Evolutionary conservation across 768 basidiomycete genomes (phyloP), one percentile per base, ranked within the genome.

Genomic region (Boletus pseudo-olivaceus): DNA sequence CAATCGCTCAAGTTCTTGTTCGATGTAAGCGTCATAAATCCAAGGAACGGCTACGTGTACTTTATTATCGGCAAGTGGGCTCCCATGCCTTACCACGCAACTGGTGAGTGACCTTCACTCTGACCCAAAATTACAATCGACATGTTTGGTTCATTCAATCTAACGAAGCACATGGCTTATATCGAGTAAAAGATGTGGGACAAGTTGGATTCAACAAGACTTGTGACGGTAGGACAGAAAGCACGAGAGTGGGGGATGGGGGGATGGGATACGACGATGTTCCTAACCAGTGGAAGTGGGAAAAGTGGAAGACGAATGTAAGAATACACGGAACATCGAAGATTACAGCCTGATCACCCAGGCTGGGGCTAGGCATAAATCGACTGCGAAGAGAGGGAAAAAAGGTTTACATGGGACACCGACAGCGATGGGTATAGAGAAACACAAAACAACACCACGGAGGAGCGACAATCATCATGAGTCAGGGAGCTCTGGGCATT

Each of bases 191-290:
- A 41, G 50, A 61, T 35, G 32, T 30, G 15, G 5, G 20, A 23
- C 10, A 34, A 29, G 37, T 46, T 39, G 47, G 41, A 39, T 47
- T 50, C 56, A 55, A 40, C 27, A 47, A 44, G 40, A 40, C 27
- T 29, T 23, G 20, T 47, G 4, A 37, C 20, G 20, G 15, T 33
- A 5, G 30, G 9, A 20, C 14, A 17, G 7, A 40, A 51, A 20
- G 27, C 9, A 42, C 53, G 26, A 53, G 46, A 40, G 33, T 40
- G 49, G 53, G 41, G 46, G 35, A 9, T 7, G 27, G 54, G 48
- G 40, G n/a, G 20, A 58, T 66, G 76, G 75, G 76, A 54, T 79
- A 76, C 78, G 79, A 81, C 81, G 75, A 73, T 79, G 73, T 77
- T 80, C 76, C 73, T 72, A 58, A 64, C 77, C 76, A 81, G 69